Percentiles rank a stretch among this genome's conserved stretches.
Conservation (phyloP, 1,284 basidiomycete genomes). For the Microbotryum intermedium region DNA sequence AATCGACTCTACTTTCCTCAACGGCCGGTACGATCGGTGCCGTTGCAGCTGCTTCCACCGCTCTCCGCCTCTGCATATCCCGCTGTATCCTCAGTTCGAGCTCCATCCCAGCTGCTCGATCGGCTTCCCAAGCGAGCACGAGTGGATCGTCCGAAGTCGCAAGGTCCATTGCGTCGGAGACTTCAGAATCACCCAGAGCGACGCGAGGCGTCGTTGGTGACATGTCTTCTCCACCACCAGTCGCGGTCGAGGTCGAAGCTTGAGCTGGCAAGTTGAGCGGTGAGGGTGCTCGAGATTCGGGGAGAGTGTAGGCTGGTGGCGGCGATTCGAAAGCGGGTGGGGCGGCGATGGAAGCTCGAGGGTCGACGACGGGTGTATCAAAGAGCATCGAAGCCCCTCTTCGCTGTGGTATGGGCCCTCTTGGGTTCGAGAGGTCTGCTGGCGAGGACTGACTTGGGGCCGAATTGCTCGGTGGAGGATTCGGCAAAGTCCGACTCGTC, state of each 20-base stretch:
- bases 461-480: too few species aligned
- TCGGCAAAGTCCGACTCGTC: too few species aligned
- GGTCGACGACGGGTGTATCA: neutral
- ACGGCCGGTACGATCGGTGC: neutral
- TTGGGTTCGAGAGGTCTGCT: too few species aligned
- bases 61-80: conserved; percentile 19
- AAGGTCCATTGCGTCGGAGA: neutral
- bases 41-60: neutral
- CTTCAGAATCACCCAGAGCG: too few species aligned
- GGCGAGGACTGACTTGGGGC: too few species aligned
- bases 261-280: too few species aligned
- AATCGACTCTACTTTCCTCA: neutral
- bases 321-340: neutral
- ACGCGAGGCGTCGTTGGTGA: too few species aligned
- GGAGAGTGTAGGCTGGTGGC: neutral
- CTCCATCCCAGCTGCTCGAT: conserved; percentile 12
- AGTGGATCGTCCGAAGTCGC: conserved; percentile 12
- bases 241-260: too few species aligned
- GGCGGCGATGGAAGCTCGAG: neutral
- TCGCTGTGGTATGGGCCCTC: too few species aligned
- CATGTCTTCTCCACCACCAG: too few species aligned
- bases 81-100: conserved; percentile 23
- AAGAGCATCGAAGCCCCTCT: too few species aligned
- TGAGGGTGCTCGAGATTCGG: too few species aligned
- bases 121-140: conserved; percentile 27